These are phyloP conservation scores for Penicillium macrosclerotiorum DNA, from an alignment of 495 filamentous ascomycete species.

Conservation along the genomic window DNA sequence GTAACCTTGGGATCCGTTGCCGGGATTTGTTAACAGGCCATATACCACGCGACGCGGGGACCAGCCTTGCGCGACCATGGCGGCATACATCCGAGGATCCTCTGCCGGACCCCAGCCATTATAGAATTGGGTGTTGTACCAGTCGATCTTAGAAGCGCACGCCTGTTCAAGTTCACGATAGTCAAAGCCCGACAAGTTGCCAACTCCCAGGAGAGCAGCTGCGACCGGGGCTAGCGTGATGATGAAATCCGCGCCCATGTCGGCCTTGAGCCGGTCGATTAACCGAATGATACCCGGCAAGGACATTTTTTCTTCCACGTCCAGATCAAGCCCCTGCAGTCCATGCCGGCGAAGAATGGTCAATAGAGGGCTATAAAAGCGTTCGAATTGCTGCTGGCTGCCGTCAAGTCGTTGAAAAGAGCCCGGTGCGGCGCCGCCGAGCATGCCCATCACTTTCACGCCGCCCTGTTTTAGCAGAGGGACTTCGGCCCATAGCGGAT, in stretches of 20 bases:
- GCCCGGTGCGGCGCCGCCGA: slow-evolving; percentile 75
- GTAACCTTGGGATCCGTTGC: slow-evolving; percentile 60
- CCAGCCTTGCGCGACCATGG: slow-evolving; percentile 63
- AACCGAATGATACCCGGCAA: slow-evolving; percentile 66
- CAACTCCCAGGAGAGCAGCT: slow-evolving; percentile 56
- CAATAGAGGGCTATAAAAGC: slow-evolving; percentile 63
- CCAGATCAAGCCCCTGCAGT: slow-evolving; percentile 75
- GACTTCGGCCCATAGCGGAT: slow-evolving; percentile 68
- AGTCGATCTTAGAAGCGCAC: slow-evolving; percentile 63
- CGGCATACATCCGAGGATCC: slow-evolving; percentile 59
- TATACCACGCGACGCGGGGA: slow-evolving; percentile 63
- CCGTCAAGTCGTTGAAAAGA: slow-evolving; percentile 66
- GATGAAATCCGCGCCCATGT: slow-evolving; percentile 69
- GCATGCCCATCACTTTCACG: slow-evolving; percentile 75
- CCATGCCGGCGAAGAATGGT: slow-evolving; percentile 54
- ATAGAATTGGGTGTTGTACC: slow-evolving; percentile 88
- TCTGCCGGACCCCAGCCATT: slow-evolving; percentile 71
- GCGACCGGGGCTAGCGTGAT: slow-evolving; percentile 81
- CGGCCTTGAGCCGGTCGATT: slow-evolving; percentile 66
- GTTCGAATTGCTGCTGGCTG: slow-evolving; percentile 55
- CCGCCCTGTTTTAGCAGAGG: slow-evolving; percentile 60
- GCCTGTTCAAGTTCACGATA: slow-evolving; percentile 64
- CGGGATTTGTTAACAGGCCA: slow-evolving; percentile 69
- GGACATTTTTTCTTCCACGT: slow-evolving; percentile 79
- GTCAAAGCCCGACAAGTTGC: slow-evolving; percentile 72